These are phyloP conservation scores for Trypanosoma melophagium DNA, from an alignment of 208 protist genomes.

Conservation along the genomic window DNA sequence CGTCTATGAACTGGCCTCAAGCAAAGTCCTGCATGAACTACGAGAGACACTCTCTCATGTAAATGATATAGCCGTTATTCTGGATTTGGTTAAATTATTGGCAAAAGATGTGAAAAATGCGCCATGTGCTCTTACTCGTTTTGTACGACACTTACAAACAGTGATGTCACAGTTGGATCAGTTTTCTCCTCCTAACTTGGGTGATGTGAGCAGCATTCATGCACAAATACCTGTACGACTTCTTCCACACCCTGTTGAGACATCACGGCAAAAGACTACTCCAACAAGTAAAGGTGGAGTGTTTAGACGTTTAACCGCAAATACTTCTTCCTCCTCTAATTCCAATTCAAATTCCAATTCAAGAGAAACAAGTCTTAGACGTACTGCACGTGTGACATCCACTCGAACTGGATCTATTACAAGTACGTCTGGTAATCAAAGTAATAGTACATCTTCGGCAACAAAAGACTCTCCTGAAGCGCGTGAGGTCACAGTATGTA, in stretches of 20 bases:
- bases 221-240: slow-evolving; percentile 32
- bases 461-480: too few relatives aligned
- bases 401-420: not conserved
- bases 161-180: slow-evolving; percentile 38
- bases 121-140: slow-evolving; percentile 23
- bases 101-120: slow-evolving; percentile 6
- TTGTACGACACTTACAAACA: slow-evolving; percentile 39
- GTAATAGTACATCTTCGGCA: too few relatives aligned
- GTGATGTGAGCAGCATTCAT: slow-evolving; percentile 30
- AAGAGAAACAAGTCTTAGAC: not conserved
- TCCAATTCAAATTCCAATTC: not conserved
- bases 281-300: not conserved
- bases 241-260: slow-evolving; percentile 21
- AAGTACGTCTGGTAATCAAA: not conserved
- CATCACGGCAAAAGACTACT: slow-evolving; percentile 11
- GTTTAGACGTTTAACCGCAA: not conserved
- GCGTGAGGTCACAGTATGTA: slow-evolving; percentile 25
- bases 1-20: slow-evolving; percentile 63
- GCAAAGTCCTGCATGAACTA: slow-evolving; percentile 47
- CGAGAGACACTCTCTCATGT: slow-evolving; percentile 20
- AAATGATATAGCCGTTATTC: slow-evolving; percentile 34
- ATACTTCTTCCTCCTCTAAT: not conserved
- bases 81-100: slow-evolving; percentile 34
- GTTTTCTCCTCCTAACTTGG: slow-evolving; percentile 33
- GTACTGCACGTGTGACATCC: not conserved